Evolutionary conservation across 1,284 basidiomycete species (phyloP).

Genomic region (Puccinia triticina): DNA sequence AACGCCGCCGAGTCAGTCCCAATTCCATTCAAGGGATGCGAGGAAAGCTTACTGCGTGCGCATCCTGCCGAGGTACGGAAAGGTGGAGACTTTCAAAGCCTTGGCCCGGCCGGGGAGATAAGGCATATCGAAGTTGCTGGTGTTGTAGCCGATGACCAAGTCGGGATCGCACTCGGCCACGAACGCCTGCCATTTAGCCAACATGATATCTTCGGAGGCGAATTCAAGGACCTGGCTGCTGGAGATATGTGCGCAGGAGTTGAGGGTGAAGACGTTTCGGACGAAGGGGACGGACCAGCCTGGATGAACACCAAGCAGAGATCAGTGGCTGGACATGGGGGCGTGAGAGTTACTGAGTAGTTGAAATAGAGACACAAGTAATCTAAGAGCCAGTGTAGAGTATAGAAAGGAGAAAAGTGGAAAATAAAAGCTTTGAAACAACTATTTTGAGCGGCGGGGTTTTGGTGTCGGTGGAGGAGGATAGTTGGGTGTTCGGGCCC

Average conservation of each 20-base stretch:
- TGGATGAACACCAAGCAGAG: slow-evolving; percentile 58
- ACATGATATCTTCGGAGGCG: slow-evolving; percentile 72
- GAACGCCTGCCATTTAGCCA: slow-evolving; percentile 81
- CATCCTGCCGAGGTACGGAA: slow-evolving; percentile 77
- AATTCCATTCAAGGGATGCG: neutral
- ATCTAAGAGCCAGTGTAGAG: no score
- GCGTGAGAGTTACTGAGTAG: no score
- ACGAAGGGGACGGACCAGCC: slow-evolving; percentile 89
- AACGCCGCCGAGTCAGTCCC: neutral
- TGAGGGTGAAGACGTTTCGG: slow-evolving; percentile 92
- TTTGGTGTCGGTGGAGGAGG: no score
- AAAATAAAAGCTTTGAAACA: no score
- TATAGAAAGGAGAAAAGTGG: no score
- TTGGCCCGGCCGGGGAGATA: slow-evolving; percentile 88
- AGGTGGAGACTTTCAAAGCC: slow-evolving; percentile 71
- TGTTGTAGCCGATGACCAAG: slow-evolving; percentile 91
- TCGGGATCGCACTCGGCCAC: slow-evolving; percentile 86
- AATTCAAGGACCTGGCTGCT: slow-evolving; percentile 90
- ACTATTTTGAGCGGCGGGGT: no score
- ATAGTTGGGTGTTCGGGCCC: no score
- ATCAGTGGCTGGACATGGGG: neutral
- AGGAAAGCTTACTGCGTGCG: slow-evolving; percentile 68
- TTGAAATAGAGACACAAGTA: no score
- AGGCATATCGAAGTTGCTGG: slow-evolving; percentile 86
- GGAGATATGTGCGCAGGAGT: slow-evolving; percentile 87